Evolutionary conservation across 2,329 filamentous ascomycete species (phyloP), one percentile per base, ranked within the genome.

Genomic region (Aspergillus novofumigatus): DNA sequence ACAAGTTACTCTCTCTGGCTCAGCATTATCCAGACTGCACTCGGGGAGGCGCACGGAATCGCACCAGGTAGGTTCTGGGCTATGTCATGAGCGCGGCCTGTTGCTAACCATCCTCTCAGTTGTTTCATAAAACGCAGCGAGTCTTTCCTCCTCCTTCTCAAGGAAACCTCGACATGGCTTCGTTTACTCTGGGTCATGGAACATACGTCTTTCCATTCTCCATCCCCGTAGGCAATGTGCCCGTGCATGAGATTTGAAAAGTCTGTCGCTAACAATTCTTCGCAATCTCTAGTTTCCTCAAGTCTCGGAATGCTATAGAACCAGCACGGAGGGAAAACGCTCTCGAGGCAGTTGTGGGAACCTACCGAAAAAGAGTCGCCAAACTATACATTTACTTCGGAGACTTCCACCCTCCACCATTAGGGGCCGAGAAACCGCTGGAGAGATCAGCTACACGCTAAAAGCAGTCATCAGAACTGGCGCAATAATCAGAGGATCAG

Each of bases 251-350:
- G 20, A 29, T n/a, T 26, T 29, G 17, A 2, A 17, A 21, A 7
- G 6, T 1, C 3, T 4, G 11, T 2, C 8, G 10, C 42, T 23
- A 42, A 50, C 7, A 20, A 38, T 7, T 10, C 4, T 28, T 20
- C 4, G 32, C 14, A 14, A 32, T 21, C 3, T 47, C 11, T n/a
- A 62, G 60, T 59, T 62, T 7, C 50, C 60, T 20, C 52, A 58
- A 28, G 54, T 56, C 14, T 57, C 60, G 9, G 58, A 61, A 56
- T 60, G 58, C 23, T 60, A 56, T 35, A 60, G 56, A 23, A 32
- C 42, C 26, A 45, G 50, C 17, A 6, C 4, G 17, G 48, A 42
- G 1, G 28, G 11, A 26, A 35, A 8, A 23, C 20, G 7, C n/a
- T 21, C 51, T 35, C 29, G 29, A 14, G 29, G 29, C 29, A 14